Conservation (phyloP, 225 moss, liverwort and hornwort genomes). For the Pseudisothecium myosuroides region DNA sequence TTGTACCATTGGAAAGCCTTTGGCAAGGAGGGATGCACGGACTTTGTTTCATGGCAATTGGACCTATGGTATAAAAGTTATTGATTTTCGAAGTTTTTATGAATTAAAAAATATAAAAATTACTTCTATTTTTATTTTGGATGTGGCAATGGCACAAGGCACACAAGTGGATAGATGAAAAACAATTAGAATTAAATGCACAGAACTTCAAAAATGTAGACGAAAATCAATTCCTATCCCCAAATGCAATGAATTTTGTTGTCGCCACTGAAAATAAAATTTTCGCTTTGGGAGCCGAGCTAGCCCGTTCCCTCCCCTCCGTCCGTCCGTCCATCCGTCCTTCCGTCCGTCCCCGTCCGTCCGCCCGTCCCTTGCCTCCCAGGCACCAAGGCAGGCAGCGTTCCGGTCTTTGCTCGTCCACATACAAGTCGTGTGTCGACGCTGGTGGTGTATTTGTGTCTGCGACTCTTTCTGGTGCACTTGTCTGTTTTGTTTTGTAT, state of each 20-base stretch:
- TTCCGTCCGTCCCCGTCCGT: no score
- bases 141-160: no score
- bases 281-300: background rate
- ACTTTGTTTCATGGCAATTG: no score
- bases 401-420: constrained; percentile 10
- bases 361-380: background rate
- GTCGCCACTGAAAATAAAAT: background rate
- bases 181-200: background rate
- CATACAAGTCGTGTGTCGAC: constrained; percentile 2
- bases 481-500: background rate
- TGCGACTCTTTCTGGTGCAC: background rate
- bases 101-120: no score
- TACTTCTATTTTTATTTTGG: no score
- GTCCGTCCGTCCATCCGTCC: background rate
- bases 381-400: background rate
- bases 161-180: no score
- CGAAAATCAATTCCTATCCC: background rate
- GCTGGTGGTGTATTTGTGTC: background rate
- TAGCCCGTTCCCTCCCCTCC: background rate
- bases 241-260: background rate
- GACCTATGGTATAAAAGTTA: no score
- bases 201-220: background rate
- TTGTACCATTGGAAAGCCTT: no score
- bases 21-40: no score
- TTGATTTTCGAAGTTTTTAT: no score